Evolutionary conservation across 805 yeast species (phyloP).

Genomic region (Kregervanrija pseudodelftensis): DNA sequence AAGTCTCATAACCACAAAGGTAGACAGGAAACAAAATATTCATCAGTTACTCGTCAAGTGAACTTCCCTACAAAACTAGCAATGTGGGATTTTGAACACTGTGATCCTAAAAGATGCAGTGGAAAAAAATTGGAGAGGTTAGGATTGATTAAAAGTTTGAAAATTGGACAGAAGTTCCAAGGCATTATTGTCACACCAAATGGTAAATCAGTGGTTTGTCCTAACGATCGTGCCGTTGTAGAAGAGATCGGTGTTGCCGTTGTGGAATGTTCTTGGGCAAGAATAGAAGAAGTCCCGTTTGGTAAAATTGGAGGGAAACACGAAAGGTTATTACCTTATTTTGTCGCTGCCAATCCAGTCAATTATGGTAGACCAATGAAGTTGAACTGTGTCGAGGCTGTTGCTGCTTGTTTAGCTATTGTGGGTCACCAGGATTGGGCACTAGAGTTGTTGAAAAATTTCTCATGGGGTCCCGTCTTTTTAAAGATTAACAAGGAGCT

Average conservation of each 20-base stretch:
- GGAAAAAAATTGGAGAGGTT: conserved; percentile 89
- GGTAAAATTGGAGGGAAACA: conserved; percentile 83
- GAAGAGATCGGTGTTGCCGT: conserved; percentile 89
- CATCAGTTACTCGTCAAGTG: conserved; percentile 11
- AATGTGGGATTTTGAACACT: conserved; percentile 99
- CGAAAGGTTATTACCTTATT: conserved; percentile 82
- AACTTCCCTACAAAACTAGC: conserved; percentile 81
- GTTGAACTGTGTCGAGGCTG: conserved; percentile 92
- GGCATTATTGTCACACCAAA: conserved; percentile 92
- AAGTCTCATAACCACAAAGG: conserved; percentile 42
- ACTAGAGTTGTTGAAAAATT: conserved; percentile 59
- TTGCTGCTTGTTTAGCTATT: conserved; percentile 94
- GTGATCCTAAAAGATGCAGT: conserved; percentile 96
- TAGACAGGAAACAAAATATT: conserved; percentile 23
- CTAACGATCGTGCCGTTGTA: conserved; percentile 71
- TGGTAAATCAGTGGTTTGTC: conserved; percentile 85
- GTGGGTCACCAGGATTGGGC: conserved; percentile 94
- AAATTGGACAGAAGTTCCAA: conserved; percentile 89
- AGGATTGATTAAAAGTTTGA: conserved; percentile 69
- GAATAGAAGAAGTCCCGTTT: conserved; percentile 96
- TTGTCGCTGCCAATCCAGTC: conserved; percentile 95
- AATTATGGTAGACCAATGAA: conserved; percentile 96
- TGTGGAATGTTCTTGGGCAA: conserved; percentile 98
- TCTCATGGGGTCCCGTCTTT: conserved; percentile 92
- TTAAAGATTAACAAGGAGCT: conserved; percentile 76